Base-by-base conservation (phyloP, 768 basidiomycete genomes). In the Tricholoma terreum region DNA sequence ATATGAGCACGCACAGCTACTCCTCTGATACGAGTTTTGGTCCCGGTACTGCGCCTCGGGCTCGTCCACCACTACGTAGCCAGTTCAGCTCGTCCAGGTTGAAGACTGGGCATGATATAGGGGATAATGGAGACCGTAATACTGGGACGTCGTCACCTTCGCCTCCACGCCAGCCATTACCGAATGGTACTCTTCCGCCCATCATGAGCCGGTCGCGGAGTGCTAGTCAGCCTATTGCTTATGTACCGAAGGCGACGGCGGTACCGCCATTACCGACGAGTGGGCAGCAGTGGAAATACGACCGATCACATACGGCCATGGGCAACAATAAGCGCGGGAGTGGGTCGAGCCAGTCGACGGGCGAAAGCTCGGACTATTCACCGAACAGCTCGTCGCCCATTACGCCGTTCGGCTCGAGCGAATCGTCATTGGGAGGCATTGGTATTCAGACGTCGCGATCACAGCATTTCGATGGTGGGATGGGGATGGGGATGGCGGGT, bases 401-500 rank as follows among this genome's bases (percentile, higher is more conserved):
- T 67, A 93, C 92, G 22, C 91, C 92, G 15, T 93, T 89, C 67
- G 92, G 90, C n/a, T 92, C 91, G 38, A 92, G 86, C 71, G 92
- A 93, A 61, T 89, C 88, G 24, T 92, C 89, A 8, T 71, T 92
- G 51, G 79, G 78, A 40, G 84, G 82, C 46, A 72, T 83, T 42
- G 75, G 77, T 63, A 78, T 83, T 61, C 84, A 80, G 55, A 75
- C 72, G 55, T 80, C 77, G 63, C 81, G 82, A 50, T 82, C 81
- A 58, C 84, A 82, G 66, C 76, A 73, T 63, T 84, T 78, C 66
- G 84, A 67, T 14, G 52, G 50, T 38, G 50, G 36, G 21, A 51
- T 51, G 19, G 43, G 43, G 3, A 17, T 31, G 50, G 55, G 24
- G 9, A 24, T 46, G 65, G 55, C 63, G 61, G 9, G 57, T 52